Percentiles rank a stretch among this genome's conserved stretches.
Conservation (phyloP, 371 early-diverging fungal genomes). For the Mortierella sp. region DNA sequence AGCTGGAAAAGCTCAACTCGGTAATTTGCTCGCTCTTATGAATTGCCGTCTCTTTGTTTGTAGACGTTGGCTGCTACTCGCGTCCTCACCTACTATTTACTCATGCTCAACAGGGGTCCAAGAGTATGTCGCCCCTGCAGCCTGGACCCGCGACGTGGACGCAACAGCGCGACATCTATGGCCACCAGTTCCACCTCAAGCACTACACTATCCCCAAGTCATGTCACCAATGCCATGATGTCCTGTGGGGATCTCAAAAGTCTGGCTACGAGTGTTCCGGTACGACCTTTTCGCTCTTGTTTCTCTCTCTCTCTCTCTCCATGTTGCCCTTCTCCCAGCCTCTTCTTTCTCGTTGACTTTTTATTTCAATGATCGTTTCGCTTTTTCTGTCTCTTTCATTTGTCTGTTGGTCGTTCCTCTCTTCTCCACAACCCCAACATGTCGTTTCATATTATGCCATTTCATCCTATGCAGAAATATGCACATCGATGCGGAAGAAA, state of each 20-base stretch:
- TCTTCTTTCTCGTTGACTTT: not conserved
- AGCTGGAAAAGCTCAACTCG: conserved; percentile 45
- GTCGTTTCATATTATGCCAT: not conserved
- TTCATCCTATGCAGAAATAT: not conserved
- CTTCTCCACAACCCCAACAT: not conserved
- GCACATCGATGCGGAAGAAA: not conserved
- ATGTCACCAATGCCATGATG: conserved; percentile 57
- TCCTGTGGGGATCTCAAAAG: conserved; percentile 57
- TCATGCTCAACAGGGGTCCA: conserved; percentile 18
- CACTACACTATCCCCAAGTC: conserved; percentile 52
- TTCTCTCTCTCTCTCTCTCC: not conserved
- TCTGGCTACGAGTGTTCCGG: conserved; percentile 56
- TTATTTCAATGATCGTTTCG: not conserved
- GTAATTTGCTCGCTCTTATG: conserved; percentile 5
- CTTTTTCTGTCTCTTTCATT: not conserved
- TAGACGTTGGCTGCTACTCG: not conserved
- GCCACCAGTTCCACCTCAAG: conserved; percentile 46
- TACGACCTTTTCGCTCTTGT: not conserved
- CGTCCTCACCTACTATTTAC: not conserved
- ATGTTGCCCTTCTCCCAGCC: too few species aligned
- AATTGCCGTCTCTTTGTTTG: not conserved
- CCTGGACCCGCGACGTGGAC: conserved; percentile 23
- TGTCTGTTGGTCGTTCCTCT: not conserved
- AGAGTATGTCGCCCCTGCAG: conserved; percentile 25
- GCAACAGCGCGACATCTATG: conserved; percentile 47